A percentile compares a stretch with the other conserved stretches of the same genome.
Conservation (phyloP, 768 basidiomycete genomes). For the Ramaria sp. region DNA sequence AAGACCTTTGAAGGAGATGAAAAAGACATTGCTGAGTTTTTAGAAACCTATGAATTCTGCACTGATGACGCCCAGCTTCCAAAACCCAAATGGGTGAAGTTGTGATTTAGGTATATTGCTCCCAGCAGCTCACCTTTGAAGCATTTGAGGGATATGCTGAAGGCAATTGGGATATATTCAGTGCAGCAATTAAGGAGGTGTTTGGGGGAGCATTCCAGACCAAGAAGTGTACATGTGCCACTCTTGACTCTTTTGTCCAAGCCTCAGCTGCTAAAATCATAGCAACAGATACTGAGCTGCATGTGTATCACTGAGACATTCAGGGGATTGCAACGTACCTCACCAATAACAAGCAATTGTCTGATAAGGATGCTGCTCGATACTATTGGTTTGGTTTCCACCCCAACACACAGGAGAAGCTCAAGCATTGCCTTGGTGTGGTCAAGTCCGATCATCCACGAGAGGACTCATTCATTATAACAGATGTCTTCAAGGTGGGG, state of each 20-base stretch:
- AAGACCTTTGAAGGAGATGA: conserved; percentile 2
- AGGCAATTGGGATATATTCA: not conserved
- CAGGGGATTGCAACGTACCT: not conserved
- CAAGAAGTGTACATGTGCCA: not conserved
- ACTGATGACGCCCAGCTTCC: too few species aligned
- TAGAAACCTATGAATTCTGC: not conserved
- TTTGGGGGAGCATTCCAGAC: too few species aligned
- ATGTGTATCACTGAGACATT: not conserved
- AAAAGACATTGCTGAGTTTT: not conserved
- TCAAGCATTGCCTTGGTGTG: not conserved
- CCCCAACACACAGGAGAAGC: too few species aligned
- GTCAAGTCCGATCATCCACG: not conserved
- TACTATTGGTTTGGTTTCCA: conserved; percentile 7
- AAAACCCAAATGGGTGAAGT: not conserved
- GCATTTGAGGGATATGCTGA: not conserved
- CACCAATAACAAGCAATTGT: not conserved
- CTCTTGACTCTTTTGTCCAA: not conserved
- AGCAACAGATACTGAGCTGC: not conserved
- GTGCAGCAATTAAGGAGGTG: not conserved
- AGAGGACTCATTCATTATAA: not conserved
- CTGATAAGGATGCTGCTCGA: not conserved
- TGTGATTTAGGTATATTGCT: not conserved
- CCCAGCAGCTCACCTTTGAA: not conserved
- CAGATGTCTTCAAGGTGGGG: not conserved
- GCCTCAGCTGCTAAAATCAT: not conserved